These are phyloP conservation scores for Trametes versicolor DNA, from an alignment of 1,284 basidiomycete genomes.

Conservation along the genomic window DNA sequence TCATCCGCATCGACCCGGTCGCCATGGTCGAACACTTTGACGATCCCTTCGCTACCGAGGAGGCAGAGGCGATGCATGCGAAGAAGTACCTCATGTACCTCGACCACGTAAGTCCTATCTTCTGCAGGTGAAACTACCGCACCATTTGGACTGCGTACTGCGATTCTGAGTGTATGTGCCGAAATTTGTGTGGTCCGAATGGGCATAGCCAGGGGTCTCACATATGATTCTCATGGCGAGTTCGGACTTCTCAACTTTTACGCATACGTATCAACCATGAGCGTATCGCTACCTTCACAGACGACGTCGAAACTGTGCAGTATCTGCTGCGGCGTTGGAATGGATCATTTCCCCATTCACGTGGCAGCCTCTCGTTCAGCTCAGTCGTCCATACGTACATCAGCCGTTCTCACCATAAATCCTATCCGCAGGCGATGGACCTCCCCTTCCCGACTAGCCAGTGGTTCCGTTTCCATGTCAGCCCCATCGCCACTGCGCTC, in stretches of 20 bases:
- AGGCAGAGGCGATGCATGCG: constrained; percentile 2
- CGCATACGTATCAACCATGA: too few species aligned
- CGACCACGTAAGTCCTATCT: constrained; percentile 10
- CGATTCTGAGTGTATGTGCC: too few species aligned
- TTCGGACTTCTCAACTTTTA: too few species aligned
- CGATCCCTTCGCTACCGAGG: not conserved
- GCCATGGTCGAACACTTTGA: constrained; percentile 16
- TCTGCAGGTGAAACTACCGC: too few species aligned
- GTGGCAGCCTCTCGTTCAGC: not conserved
- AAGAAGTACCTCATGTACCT: constrained; percentile 24
- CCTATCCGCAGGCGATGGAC: constrained; percentile 9
- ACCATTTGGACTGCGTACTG: not conserved
- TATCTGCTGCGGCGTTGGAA: not conserved
- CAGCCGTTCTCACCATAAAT: not conserved
- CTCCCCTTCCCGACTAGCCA: constrained; percentile 16
- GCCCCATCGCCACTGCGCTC: constrained; percentile 5
- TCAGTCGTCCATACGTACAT: not conserved
- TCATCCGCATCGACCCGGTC: constrained; percentile 18
- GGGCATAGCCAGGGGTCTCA: too few species aligned
- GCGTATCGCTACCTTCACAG: too few species aligned
- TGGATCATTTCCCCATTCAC: not conserved
- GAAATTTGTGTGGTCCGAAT: too few species aligned
- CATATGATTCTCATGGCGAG: too few species aligned
- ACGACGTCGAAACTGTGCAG: too few species aligned
- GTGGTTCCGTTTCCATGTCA: constrained; percentile 18